Evolutionary conservation across 495 filamentous ascomycete species (phyloP).

Genomic region (Penicillium turbatum): DNA sequence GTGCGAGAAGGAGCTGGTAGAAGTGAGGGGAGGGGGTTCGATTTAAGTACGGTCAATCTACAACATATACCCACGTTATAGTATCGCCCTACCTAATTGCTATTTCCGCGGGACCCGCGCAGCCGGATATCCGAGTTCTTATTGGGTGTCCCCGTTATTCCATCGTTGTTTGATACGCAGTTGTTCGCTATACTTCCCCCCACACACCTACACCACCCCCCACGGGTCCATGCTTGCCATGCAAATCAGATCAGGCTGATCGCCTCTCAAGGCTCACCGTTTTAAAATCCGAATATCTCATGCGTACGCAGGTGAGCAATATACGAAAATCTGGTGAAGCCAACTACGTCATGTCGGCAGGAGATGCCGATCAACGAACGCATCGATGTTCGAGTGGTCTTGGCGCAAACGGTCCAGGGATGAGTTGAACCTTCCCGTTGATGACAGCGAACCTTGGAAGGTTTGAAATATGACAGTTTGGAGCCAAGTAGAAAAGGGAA

Average conservation of each 20-base stretch:
- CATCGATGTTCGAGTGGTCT: not conserved
- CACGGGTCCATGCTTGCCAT: not conserved
- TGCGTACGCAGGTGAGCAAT: no score
- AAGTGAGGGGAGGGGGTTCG: not conserved
- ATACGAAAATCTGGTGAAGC: no score
- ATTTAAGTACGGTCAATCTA: not conserved
- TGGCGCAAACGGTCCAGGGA: not conserved
- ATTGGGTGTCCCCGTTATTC: not conserved
- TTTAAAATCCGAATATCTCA: no score
- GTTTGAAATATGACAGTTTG: no score
- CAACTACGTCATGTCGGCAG: conserved; percentile 27
- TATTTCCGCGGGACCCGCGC: conserved; percentile 17
- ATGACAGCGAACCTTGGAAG: no score
- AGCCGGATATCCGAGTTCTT: not conserved
- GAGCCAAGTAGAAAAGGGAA: no score
- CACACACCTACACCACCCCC: not conserved
- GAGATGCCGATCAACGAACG: conserved; percentile 20
- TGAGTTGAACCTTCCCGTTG: no score
- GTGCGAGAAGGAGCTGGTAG: no score
- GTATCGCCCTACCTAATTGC: not conserved
- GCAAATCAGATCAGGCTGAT: not conserved
- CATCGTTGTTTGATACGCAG: conserved; percentile 4
- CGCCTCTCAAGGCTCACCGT: not conserved
- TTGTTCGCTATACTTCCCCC: conserved; percentile 6
- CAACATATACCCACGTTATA: conserved; percentile 5